Evolutionary conservation across 2,329 filamentous ascomycete species (phyloP).

Genomic region (Colletotrichum filicis): DNA sequence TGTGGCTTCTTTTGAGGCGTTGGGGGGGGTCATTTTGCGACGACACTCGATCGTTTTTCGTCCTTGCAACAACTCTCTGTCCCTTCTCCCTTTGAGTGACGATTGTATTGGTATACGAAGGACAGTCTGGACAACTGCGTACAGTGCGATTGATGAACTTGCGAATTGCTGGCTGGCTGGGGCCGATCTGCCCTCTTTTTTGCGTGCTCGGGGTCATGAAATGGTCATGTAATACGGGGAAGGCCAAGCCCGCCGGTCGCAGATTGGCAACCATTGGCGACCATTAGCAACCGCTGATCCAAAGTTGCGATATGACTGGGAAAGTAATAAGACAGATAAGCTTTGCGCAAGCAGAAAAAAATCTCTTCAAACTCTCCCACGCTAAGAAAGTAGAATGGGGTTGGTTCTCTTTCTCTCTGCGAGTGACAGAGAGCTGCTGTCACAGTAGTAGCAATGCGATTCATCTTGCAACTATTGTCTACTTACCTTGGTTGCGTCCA

Average conservation of each 20-base stretch:
- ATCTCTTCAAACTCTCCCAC: not conserved
- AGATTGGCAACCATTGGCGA: slow-evolving; percentile 19
- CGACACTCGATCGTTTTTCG: slow-evolving; percentile 7
- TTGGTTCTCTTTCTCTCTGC: too few relatives aligned
- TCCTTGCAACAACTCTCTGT: slow-evolving; percentile 5
- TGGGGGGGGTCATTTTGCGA: slow-evolving; percentile 29
- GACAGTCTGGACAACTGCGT: not conserved
- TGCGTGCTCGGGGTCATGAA: not conserved
- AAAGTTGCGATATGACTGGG: not conserved
- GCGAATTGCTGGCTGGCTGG: not conserved
- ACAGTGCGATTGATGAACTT: not conserved
- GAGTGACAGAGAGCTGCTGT: not conserved
- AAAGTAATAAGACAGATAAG: slow-evolving; percentile 11
- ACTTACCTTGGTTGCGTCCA: not conserved
- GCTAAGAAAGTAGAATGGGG: not conserved
- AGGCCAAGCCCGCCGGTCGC: slow-evolving; percentile 10
- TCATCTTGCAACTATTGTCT: not conserved
- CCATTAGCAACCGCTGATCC: slow-evolving; percentile 10
- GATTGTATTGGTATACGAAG: not conserved
- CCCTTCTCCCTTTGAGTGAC: not conserved
- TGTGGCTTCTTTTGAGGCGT: not conserved
- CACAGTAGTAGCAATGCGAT: not conserved
- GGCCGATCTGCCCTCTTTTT: not conserved
- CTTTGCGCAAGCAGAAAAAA: not conserved
- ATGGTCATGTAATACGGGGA: not conserved